Base-by-base conservation (phyloP, 805 yeast genomes). In the Suhomyces prunicola region DNA sequence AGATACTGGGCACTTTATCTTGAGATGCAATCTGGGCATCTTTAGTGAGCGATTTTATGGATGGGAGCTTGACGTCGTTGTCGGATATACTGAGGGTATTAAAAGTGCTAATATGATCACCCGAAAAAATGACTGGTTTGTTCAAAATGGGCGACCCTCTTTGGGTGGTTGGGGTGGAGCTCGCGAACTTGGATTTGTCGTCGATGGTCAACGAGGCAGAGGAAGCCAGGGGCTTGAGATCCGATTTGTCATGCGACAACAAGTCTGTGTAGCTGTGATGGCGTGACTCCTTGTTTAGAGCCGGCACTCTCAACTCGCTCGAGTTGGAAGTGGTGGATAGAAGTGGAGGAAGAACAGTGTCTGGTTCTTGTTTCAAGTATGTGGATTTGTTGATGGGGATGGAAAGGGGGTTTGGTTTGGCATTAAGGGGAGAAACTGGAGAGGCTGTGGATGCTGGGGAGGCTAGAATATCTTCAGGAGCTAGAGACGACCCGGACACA, bases 1-100 rank as follows among this genome's bases (percentile, higher is more conserved):
- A 48, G 42, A 57, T 54, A 27, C 53, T 54, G 26, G 60, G 56
- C 41, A 57, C 58, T 47, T 54, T 57, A 27, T 54, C 55, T 4
- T 42, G 22, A 8, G 50, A 47, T 10, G 47, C 36, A 10, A 27
- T 10, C 15, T 42, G 45, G 26, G 48, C 33, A 13, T 42, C 31
- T 36, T 35, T 36, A 17, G 49, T 13, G 19, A 48, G 45, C 27
- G 51, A 35, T 15, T 49, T 51, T 13, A 53, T 46, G 10, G 54
- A 46, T 19, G 55, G 55, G 27, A 55, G 50, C 27, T 50, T 55
- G 48, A 55, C 53, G 44, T 50, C 58, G 8, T 50, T 45, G 31
- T 50, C 53, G 46, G 49, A 51, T n/a, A 55, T 17, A 33, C 49
- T 39, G 36, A 56, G 46, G 29, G 56, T 56, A 47, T 50, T 48